These are phyloP conservation scores for Dispira simplex DNA, from an alignment of 192 early-diverging fungal genomes.

Conservation along the genomic window DNA sequence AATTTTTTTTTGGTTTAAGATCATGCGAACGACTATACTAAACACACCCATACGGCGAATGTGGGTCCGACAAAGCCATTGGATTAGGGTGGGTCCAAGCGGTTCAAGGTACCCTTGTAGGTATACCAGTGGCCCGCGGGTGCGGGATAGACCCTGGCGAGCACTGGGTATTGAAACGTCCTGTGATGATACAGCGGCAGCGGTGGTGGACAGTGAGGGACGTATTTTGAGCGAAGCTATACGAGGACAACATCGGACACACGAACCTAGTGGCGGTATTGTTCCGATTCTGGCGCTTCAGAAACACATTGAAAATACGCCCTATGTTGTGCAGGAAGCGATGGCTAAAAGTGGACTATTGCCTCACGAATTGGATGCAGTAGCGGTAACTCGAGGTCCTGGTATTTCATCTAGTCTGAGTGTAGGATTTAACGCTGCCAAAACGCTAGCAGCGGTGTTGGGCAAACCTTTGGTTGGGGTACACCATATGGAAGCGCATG, in stretches of 20 bases:
- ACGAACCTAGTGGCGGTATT: conserved; percentile 60
- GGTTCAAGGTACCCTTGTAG: no score
- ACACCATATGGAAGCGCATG: conserved; percentile 74
- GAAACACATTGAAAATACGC: conserved; percentile 45
- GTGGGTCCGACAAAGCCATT: no score
- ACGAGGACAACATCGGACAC: conserved; percentile 42
- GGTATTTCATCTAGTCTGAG: conserved; percentile 50
- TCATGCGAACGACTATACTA: no score
- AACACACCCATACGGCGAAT: no score
- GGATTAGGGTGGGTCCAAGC: no score
- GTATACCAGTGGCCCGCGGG: no score
- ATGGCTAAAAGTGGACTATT: conserved; percentile 33
- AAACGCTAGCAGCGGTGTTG: conserved; percentile 48
- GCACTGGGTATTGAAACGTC: no score
- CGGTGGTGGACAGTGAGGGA: conserved; percentile 47
- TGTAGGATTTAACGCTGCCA: conserved; percentile 54
- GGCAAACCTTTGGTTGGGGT: conserved; percentile 56
- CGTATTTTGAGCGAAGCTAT: conserved; percentile 42
- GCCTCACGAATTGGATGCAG: conserved; percentile 40
- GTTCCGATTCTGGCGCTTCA: conserved; percentile 51
- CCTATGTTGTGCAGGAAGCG: conserved; percentile 39
- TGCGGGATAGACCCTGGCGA: no score
- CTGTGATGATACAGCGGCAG: conserved; percentile 9
- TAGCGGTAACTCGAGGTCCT: conserved; percentile 65
- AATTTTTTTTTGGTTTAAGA: no score